Base-by-base conservation (phyloP, 768 basidiomycete species). In the Russula abietina region DNA sequence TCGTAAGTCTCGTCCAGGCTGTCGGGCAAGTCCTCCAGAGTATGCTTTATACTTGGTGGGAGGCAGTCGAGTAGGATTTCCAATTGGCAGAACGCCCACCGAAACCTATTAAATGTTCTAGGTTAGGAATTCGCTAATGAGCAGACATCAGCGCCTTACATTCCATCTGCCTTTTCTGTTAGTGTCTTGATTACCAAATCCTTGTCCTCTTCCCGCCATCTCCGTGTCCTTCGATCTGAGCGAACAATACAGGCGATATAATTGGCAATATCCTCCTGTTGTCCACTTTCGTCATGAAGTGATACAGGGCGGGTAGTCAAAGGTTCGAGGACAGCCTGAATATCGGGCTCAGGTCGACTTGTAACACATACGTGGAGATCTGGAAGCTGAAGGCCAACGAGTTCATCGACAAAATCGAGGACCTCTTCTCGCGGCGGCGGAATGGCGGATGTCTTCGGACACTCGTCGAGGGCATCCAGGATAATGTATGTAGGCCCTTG, bases 401-500 rank as follows among this genome's bases (percentile, higher is more conserved):
- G 53, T 17, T 61, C 46, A 12, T 55, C 22, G 26, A 61, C 33
- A 6, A 61, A 26, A 0, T 48, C 26, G 24, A 61, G 28, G 17
- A 55, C 60, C 8, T 54, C 41, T 30, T 54, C 32, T 22, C 60
- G 60, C 6, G 53, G 52, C 32, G 53, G 39, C 14, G 54, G 53
- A 12, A 53, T 33, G 2, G 41, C 36, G 16, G 53, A 46, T 2
- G 26, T n/a, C 2, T 26, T 61, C 3, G 60, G 53, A 14, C 45
- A 61, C 41, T 61, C 60, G 17, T 61, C 60, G 24, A 61, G 60
- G 8, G 53, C 60, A 24, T 61, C 60, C n/a, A 61, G 14, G 8
- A 61, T 61, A 11, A 61, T 55, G 38, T 55, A 61, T 16, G 45
- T 39, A 4, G 60, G 53, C 8, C 17, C 12, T 6, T 52, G 41